Conservation (phyloP, 176 grass and related monocot genomes). For the Guadua angustifolia region DNA sequence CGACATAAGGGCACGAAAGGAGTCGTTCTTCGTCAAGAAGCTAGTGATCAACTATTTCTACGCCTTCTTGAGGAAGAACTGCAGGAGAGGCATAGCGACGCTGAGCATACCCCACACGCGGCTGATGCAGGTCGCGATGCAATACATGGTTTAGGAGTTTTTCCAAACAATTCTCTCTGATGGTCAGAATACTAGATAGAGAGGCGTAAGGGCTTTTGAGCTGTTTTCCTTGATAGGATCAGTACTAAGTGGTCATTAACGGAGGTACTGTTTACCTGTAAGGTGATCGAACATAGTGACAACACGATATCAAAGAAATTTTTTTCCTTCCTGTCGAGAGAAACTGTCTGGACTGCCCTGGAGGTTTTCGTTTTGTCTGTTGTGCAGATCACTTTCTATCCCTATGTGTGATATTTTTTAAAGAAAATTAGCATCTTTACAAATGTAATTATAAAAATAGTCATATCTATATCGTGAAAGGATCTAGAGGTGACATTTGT, state of each 20-base stretch:
- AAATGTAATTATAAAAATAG: too few relatives aligned
- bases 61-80: conserved; percentile 88
- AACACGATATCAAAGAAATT: not conserved
- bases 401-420: too few relatives aligned
- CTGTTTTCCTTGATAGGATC: conserved; percentile 27
- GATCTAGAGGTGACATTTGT: too few relatives aligned
- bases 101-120: conserved; percentile 76
- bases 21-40: conserved; percentile 93
- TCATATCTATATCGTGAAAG: too few relatives aligned
- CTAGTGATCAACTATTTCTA: conserved; percentile 98
- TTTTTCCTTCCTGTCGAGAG: not conserved
- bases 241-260: conserved; percentile 32
- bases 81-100: conserved; percentile 77
- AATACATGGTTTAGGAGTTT: conserved; percentile 81
- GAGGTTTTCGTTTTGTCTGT: conserved; percentile 29
- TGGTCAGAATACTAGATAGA: conserved; percentile 30
- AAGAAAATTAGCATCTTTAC: too few relatives aligned
- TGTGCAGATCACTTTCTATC: too few relatives aligned
- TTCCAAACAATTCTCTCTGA: not conserved
- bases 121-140: conserved; percentile 96
- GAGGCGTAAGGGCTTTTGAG: not conserved
- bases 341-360: not conserved
- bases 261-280: not conserved
- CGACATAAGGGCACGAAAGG: conserved; percentile 88
- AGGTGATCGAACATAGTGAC: conserved; percentile 14